Evolutionary conservation across 108 stramenopile species (phyloP), one percentile per base, ranked within the genome.

Genomic region (Bacterosira constricta): DNA sequence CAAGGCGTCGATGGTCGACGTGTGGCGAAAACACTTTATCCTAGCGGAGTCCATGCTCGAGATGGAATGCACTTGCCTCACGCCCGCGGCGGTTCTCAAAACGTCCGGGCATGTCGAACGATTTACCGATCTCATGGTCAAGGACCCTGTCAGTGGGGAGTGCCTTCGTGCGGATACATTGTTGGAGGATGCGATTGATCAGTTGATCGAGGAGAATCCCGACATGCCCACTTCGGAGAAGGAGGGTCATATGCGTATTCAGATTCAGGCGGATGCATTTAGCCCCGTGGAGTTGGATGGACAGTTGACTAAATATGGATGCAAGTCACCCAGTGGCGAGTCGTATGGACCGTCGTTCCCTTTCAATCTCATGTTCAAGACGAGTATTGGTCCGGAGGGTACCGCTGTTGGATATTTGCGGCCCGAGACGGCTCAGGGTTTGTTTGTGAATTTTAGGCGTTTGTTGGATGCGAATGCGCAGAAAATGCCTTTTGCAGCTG

Each of bases 341-440:
- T 52, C 90, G 15, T 97, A 95, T 61, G 86, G 90, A 59, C 85
- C 90, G 46, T 95, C 97, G 29, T 99, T 98, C 67, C 97, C 99
- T 6, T 99, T 99, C 91, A 99, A 99, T 85, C 87, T 99, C 56
- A 99, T 99, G 99, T 99, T 99, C 84, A 94, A 97, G 86, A 99
- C 98, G 35, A 94, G 91, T 46, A 99, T 99, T 65, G 99, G 99
- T 29, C 99, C 99, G 11, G 97, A 97, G 82, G 99, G 99, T 20
- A 96, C 96, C 15, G 36, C 84, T 29, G 96, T 95, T 36, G 99
- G 98, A 32, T 99, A 92, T 83, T 86, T 99, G 84, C 89, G 99
- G 23, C 99, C 99, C 2, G 99, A 99, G 85, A 99, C 99, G 6
- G 99, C 99, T 6, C 97, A 98, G 83, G 96, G 96, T 53, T 69